A percentile compares a stretch with the other conserved stretches of the same genome.
Conservation (phyloP, 805 yeast species). For the Allodekkera sacchari region DNA sequence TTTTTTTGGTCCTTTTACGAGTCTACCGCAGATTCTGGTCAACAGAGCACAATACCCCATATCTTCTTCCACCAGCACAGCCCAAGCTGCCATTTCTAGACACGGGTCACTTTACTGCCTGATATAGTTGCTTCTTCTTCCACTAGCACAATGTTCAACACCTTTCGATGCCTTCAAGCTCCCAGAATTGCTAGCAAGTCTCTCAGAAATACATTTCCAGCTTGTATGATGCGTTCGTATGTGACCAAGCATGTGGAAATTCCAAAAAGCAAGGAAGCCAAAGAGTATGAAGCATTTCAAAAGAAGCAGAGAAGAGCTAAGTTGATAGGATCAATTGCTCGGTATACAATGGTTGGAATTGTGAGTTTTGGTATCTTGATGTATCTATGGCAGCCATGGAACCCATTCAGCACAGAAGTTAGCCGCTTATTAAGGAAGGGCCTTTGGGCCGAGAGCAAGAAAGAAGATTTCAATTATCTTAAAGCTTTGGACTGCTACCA, state of each 20-base stretch:
- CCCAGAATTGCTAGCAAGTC: background rate
- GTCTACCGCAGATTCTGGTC: too few relatives aligned
- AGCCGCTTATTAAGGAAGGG: conserved; percentile 69
- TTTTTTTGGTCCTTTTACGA: too few relatives aligned
- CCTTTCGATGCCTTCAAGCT: too few relatives aligned
- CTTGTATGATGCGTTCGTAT: too few relatives aligned
- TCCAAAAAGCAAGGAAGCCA: background rate
- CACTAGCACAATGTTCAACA: too few relatives aligned
- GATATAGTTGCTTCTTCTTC: too few relatives aligned
- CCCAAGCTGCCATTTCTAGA: too few relatives aligned
- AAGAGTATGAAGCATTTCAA: conserved; percentile 6
- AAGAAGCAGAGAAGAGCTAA: conserved; percentile 8
- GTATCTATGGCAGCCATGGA: conserved; percentile 28
- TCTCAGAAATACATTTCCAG: background rate
- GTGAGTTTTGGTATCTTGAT: conserved; percentile 13
- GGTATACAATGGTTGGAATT: conserved; percentile 11
- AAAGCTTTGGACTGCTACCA: conserved; percentile 66
- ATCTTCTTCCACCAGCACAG: too few relatives aligned
- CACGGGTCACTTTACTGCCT: too few relatives aligned
- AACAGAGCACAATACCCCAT: too few relatives aligned
- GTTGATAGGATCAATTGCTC: conserved; percentile 9
- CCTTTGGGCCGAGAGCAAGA: conserved; percentile 75
- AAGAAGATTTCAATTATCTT: conserved; percentile 51
- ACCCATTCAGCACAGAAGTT: conserved; percentile 33
- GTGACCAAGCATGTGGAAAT: background rate